Percentiles rank a stretch among this genome's conserved stretches.
phyloP scores from a whole-genome alignment of 176 grass and related monocot genomes.

The Musa beccarii region DNA sequence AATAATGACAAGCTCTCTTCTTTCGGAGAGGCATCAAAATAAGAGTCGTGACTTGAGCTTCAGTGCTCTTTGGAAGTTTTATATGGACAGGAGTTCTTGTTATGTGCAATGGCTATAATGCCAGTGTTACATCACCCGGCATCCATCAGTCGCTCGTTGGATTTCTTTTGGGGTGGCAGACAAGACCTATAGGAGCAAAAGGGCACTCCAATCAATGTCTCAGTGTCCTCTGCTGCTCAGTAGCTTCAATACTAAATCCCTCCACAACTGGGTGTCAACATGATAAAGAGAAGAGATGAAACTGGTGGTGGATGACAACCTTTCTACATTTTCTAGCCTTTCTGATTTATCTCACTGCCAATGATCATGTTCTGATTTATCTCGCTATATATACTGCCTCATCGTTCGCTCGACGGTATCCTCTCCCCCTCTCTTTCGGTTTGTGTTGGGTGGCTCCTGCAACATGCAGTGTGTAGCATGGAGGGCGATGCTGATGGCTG shows the following conservation, averaged over 20 bases:
- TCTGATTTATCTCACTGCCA: neutral
- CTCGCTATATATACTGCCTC: neutral
- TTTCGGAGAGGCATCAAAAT: neutral
- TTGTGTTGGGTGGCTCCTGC: neutral
- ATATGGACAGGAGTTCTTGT: neutral
- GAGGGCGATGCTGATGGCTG: constrained; percentile 7
- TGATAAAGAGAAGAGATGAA: neutral
- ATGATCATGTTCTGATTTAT: no score
- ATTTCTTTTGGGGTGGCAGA: neutral
- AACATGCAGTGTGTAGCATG: constrained; percentile 15
- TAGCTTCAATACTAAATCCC: no score
- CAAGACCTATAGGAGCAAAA: constrained; percentile 1
- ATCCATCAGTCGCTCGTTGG: constrained; percentile 14
- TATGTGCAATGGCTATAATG: neutral
- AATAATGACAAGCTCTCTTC: no score
- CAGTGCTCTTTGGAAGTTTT: neutral
- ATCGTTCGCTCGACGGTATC: neutral
- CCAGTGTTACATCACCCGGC: neutral
- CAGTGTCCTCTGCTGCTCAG: no score
- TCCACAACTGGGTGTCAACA: no score
- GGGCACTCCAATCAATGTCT: neutral
- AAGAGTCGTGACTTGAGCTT: neutral
- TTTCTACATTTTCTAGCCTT: neutral
- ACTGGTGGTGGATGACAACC: neutral
- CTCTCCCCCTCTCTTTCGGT: neutral